Evolutionary conservation across 2,329 filamentous ascomycete species (phyloP).

Genomic region (Penicillium sp.): DNA sequence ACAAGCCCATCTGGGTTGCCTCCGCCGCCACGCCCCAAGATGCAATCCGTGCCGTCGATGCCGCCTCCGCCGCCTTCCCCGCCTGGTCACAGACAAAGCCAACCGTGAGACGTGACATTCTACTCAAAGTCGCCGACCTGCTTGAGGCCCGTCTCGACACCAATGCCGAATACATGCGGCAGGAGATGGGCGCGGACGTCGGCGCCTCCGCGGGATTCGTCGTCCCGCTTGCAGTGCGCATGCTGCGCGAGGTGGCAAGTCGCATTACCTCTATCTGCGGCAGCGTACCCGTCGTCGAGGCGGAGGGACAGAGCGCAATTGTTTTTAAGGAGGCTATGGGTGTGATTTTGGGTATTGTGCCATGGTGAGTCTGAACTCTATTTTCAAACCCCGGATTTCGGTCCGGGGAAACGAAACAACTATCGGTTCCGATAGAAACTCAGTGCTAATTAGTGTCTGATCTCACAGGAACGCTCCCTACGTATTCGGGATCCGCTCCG

Average conservation of each 20-base stretch:
- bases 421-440: not conserved
- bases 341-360: conserved; percentile 73
- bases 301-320: conserved; percentile 59
- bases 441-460: not conserved
- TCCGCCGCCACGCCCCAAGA: conserved; percentile 51
- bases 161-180: conserved; percentile 57
- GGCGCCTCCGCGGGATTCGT: conserved; percentile 33
- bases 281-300: conserved; percentile 48
- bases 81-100: conserved; percentile 65
- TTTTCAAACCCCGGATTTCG: not conserved
- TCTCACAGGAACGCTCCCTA: conserved; percentile 53
- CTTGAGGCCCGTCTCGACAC: conserved; percentile 47
- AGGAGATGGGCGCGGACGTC: conserved; percentile 53
- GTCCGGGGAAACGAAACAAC: no score
- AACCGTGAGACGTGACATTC: conserved; percentile 62
- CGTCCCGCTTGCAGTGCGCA: conserved; percentile 32
- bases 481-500: conserved; percentile 49
- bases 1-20: conserved; percentile 54
- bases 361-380: conserved; percentile 59
- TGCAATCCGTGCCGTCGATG: conserved; percentile 49
- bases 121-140: conserved; percentile 67
- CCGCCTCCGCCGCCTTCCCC: conserved; percentile 64
- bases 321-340: conserved; percentile 73
- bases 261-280: conserved; percentile 49
- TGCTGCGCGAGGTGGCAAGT: conserved; percentile 53